Conservation (phyloP, 768 basidiomycete genomes). For the Hydnomerulius pinastri region DNA sequence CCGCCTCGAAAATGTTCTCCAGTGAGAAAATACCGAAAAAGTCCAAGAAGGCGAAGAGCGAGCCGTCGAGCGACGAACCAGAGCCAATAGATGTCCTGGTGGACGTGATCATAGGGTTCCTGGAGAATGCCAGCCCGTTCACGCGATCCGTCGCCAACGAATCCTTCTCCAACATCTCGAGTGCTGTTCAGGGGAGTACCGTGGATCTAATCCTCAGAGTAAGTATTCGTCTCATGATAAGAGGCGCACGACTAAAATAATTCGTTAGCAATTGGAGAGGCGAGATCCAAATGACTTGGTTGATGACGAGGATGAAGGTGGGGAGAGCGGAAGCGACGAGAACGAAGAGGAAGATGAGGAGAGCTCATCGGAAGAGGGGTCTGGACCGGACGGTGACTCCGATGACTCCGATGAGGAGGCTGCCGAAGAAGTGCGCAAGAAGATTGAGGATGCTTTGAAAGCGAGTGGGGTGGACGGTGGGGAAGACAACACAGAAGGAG, state of each 20-base stretch:
- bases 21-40: conserved; percentile 41
- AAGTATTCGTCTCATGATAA: conserved; percentile 32
- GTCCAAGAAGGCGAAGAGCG: conserved; percentile 35
- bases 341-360: conserved; percentile 39
- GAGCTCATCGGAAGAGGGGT: conserved; percentile 32
- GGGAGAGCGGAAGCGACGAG: conserved; percentile 36
- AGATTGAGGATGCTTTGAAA: conserved; percentile 64
- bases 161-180: conserved; percentile 73
- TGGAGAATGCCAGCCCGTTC: conserved; percentile 83
- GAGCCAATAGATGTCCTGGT: conserved; percentile 83
- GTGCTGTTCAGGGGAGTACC: conserved; percentile 65
- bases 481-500: conserved; percentile 54
- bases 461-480: conserved; percentile 59
- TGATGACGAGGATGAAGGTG: conserved; percentile 40
- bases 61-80: conserved; percentile 33
- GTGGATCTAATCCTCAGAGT: conserved; percentile 83
- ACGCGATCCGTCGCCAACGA: conserved; percentile 79
- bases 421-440: conserved; percentile 56
- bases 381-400: conserved; percentile 37
- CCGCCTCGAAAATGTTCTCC: conserved; percentile 55
- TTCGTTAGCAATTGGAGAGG: conserved; percentile 77
- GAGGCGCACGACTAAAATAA: too few species aligned
- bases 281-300: conserved; percentile 59
- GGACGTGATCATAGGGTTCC: conserved; percentile 86
- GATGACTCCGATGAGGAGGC: conserved; percentile 53